These are phyloP conservation scores for Aquilaria yunnanensis DNA, from an alignment of 345 rosid species.

Conservation along the genomic window DNA sequence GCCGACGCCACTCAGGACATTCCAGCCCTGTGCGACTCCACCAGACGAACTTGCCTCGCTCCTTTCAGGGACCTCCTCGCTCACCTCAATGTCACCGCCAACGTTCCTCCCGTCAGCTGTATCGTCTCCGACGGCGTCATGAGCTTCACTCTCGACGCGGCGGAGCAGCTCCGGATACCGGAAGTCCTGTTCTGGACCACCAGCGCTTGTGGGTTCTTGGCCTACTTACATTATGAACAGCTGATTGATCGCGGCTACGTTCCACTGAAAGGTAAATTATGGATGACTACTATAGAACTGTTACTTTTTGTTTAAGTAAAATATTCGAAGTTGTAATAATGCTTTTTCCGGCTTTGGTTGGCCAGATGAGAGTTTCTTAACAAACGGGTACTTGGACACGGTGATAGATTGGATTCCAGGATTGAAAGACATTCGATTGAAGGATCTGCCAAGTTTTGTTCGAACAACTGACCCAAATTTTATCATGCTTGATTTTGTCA, in stretches of 20 bases:
- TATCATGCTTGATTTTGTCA: conserved; percentile 21
- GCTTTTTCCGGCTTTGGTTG: no score
- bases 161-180: conserved; percentile 21
- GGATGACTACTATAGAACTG: not conserved
- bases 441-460: conserved; percentile 30
- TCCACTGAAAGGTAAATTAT: conserved; percentile 30
- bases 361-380: conserved; percentile 25
- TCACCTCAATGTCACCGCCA: conserved; percentile 14
- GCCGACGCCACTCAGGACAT: conserved; percentile 24
- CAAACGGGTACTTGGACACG: conserved; percentile 26
- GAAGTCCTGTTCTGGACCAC: conserved; percentile 24
- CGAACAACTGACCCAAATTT: conserved; percentile 26
- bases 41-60: conserved; percentile 12
- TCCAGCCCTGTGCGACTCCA: conserved; percentile 24
- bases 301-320: not conserved
- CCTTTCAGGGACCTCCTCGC: conserved; percentile 20
- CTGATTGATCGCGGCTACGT: conserved; percentile 20
- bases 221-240: conserved; percentile 12
- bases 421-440: conserved; percentile 23
- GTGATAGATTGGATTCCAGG: conserved; percentile 35
- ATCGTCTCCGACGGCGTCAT: conserved; percentile 27
- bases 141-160: conserved; percentile 26
- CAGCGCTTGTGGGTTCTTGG: conserved; percentile 19
- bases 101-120: conserved; percentile 29
- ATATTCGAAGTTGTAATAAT: no score